Base-by-base conservation (phyloP, 441 rosid species). In the Adansonia madagascariensis region DNA sequence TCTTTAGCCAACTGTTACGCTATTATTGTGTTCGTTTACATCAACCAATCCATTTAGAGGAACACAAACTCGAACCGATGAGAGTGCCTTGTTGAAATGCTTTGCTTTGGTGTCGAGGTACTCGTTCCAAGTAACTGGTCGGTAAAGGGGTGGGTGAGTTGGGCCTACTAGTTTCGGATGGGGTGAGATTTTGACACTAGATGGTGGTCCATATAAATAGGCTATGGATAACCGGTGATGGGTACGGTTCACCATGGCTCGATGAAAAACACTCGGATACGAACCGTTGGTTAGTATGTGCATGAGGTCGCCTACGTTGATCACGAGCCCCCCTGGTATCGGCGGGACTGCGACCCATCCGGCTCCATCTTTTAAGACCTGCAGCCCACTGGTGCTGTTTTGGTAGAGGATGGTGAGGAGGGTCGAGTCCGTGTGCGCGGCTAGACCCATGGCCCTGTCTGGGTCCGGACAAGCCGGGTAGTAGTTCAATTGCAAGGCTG, bases 401-500 rank as follows among this genome's bases (percentile, higher is more conserved):
- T 95, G 99, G 84, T 86, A 78, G n/a, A 95, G 89, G 70, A 93
- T 86, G 53, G 99, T 93, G 80, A 95, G 78, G 41, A 93, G 86
- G n/a, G 98, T 88, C 0, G 98, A 93, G 85, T 95, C 99, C 0
- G 97, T 92, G 84, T 93, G 99, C 3, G 96, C 88, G 0, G 94
- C 91, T 0, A 95, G 90, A 77, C 98, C 99, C 99, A 95, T 93
- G 68, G 99, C 95, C 52, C 82, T 80, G 74, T 91, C 96, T 12
- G 98, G 98, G 39, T 93, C 94, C 0, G 98, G 98, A 78, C 98
- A 95, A 68, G 86, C 86, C 31, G 99, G 99, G 80, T 95, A 95
- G 80, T 87, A 80, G 68, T 93, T 95, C 76, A 95, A 64, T 63
- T 93, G 99, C 20, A 90, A 55, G 12, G 91, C 98, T 7, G 90